Base-by-base conservation (phyloP, 495 filamentous ascomycete genomes). In the Hamigera avellanea region DNA sequence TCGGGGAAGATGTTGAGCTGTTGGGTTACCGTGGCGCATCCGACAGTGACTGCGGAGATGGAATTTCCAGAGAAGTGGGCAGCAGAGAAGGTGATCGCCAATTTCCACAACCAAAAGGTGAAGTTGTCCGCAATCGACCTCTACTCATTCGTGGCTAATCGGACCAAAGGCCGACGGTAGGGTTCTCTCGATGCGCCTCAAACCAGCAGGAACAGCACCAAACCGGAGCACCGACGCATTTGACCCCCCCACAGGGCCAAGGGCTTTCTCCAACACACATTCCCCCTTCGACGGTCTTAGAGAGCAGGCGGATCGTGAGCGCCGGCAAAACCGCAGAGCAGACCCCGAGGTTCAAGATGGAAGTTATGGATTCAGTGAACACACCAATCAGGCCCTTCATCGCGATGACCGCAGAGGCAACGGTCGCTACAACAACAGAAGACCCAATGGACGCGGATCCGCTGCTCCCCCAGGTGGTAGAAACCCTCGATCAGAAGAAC, bases 31-130 rank as follows among this genome's bases (percentile, higher is more conserved):
- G 76, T 75, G 32, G 67, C 75, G 6, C 56, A 64, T 12, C 89
- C 91, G 0, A 78, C 77, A 3, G 85, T 96, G 19, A 84, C 86
- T 29, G 86, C 82, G 8, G 89, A 96, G 56, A 75, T 95, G 39
- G 67, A 80, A 2, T 93, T 93, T 52, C 73, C 75, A 35, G 80
- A 79, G 32, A 85, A 76, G 49, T 74, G 76, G 34, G 78, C 74
- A 14, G 91, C 86, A 0, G 83, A 95, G 42, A 77, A 69, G 26
- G 80, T 85, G 4, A 80, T 98, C 41, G 70, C 73, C 28, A 84
- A 75, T 8, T 95, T 93, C 56, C 81, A 98, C 57, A 81, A 85
- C 46, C 80, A 93, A 53, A 83, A 74, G 54, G 89, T 93, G 59
- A 48, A 69, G 36, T 38, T 32, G n/a, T 25, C 45, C 29, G 9